phyloP scores from a whole-genome alignment of 306 rosid species.

The Trichosanthes cucumerina region DNA sequence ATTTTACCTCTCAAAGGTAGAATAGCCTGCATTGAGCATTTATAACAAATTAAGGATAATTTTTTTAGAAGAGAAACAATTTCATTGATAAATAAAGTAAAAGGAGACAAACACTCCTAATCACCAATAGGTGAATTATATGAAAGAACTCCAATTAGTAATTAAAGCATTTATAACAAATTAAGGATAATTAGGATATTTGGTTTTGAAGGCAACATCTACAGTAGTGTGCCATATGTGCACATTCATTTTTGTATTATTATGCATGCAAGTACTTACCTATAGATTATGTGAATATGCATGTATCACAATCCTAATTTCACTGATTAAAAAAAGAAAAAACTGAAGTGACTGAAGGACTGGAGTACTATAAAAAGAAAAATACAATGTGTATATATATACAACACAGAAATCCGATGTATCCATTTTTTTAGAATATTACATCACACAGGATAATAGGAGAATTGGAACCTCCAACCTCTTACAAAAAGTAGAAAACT shows the following conservation, averaged over 20 bases:
- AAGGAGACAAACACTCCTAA: no score
- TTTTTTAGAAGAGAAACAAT: no score
- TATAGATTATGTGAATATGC: neutral
- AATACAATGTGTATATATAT: neutral
- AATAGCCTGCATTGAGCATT: constrained; percentile 69
- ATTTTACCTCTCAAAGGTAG: constrained; percentile 94
- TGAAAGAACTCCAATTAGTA: no score
- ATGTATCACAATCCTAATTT: neutral
- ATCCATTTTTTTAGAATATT: neutral
- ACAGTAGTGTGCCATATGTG: neutral
- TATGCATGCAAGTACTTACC: neutral
- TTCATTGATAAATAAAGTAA: no score
- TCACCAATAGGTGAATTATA: no score
- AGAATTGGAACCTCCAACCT: neutral
- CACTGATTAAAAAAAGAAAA: neutral
- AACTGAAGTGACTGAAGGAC: neutral
- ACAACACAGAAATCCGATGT: neutral
- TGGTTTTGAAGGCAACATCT: neutral
- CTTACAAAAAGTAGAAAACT: neutral
- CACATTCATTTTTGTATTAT: neutral
- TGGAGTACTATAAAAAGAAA: neutral
- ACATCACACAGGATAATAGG: neutral
- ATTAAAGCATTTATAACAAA: no score
- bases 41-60: neutral
- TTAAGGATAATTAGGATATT: no score